These are phyloP conservation scores for Thermochaetoides dissita DNA, from an alignment of 2,329 filamentous ascomycete genomes.

Conservation along the genomic window DNA sequence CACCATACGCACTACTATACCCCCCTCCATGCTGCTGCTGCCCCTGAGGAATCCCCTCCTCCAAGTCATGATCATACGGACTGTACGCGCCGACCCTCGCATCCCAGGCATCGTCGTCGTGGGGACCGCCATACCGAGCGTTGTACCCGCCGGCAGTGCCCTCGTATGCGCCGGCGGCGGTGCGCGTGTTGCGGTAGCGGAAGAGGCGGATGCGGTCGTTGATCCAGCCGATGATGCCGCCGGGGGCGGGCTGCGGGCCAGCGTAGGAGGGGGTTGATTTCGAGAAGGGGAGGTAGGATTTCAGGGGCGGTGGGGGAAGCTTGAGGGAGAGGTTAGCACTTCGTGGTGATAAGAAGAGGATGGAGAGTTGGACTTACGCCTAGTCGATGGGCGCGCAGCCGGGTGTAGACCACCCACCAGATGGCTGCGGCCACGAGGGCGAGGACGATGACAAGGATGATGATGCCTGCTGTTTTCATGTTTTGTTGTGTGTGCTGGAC, in stretches of 20 bases:
- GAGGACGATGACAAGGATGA: constrained; percentile 60
- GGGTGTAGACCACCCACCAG: constrained; percentile 58
- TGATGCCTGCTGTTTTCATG: constrained; percentile 49
- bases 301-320: constrained; percentile 56
- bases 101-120: constrained; percentile 81
- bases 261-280: constrained; percentile 32
- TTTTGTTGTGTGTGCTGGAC: constrained; percentile 8
- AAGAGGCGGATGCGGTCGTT: constrained; percentile 50
- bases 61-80: constrained; percentile 62
- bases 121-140: constrained; percentile 18
- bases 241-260: constrained; percentile 39
- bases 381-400: constrained; percentile 57
- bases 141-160: constrained; percentile 23
- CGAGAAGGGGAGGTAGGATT: constrained; percentile 64
- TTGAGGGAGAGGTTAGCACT: constrained; percentile 17
- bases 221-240: constrained; percentile 60
- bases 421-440: constrained; percentile 40
- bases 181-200: constrained; percentile 45
- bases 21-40: constrained; percentile 1
- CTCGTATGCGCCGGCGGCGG: constrained; percentile 60
- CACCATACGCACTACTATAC: too few species aligned
- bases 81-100: constrained; percentile 53
- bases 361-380: constrained; percentile 37
- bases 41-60: constrained; percentile 40
- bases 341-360: background rate